Conservation (phyloP, 345 rosid species). For the Dimocarpus longan region DNA sequence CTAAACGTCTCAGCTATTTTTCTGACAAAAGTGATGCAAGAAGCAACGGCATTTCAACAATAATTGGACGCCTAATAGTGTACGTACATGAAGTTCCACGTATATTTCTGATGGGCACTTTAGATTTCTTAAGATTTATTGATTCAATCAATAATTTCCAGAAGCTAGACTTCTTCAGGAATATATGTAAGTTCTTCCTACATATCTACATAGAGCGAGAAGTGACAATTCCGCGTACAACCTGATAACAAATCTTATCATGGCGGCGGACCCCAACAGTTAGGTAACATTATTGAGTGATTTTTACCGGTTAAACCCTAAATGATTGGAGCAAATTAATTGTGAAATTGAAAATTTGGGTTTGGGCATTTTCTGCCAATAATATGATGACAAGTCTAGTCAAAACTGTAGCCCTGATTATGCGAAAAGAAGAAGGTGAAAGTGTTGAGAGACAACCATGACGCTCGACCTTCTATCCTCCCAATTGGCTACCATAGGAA, state of each 20-base stretch:
- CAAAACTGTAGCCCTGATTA: not conserved
- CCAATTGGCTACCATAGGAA: not conserved
- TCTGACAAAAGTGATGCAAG: not conserved
- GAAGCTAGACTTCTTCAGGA: not conserved
- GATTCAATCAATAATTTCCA: not conserved
- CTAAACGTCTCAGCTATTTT: not conserved
- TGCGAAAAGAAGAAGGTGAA: not conserved
- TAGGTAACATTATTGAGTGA: not conserved
- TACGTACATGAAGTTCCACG: not conserved
- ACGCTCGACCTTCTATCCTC: not conserved
- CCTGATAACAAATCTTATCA: not conserved
- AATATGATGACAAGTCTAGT: not conserved
- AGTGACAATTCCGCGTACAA: not conserved
- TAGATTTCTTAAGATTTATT: not conserved
- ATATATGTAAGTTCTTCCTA: too few species aligned
- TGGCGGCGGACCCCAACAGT: not conserved
- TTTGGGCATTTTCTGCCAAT: not conserved
- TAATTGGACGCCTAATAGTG: not conserved
- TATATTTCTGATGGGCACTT: not conserved
- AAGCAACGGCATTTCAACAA: not conserved
- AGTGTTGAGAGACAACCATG: constrained; percentile 1
- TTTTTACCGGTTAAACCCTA: not conserved
- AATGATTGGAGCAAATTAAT: not conserved
- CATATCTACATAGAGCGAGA: not conserved
- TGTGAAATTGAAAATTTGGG: not conserved